phyloP scores from a whole-genome alignment of 305 asterid genomes.

The Andrographis paniculata region DNA sequence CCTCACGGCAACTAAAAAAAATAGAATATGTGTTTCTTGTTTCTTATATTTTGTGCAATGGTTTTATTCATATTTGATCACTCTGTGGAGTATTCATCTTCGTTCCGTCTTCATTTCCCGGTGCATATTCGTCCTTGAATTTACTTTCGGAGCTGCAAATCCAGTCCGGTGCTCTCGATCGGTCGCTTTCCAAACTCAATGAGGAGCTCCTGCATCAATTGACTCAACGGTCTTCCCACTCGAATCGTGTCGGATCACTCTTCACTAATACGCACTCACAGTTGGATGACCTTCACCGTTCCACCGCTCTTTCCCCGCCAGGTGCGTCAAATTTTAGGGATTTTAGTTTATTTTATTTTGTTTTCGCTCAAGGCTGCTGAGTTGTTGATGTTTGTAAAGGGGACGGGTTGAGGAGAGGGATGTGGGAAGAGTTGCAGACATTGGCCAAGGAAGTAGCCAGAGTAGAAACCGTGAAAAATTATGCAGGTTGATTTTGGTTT shows the following conservation, averaged over 20 bases:
- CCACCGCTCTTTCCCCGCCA: conserved; percentile 35
- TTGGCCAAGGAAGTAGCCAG: conserved; percentile 96
- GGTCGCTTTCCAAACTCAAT: conserved; percentile 43
- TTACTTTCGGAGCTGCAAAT: conserved; percentile 56
- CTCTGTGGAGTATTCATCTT: too few species aligned
- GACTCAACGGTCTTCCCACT: conserved; percentile 44
- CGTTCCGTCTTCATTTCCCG: too few species aligned
- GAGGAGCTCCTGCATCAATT: conserved; percentile 35
- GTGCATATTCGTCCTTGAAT: too few species aligned
- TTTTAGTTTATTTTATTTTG: conserved; percentile 3
- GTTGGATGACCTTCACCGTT: conserved; percentile 43
- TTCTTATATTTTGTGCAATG: too few species aligned
- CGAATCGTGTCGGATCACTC: conserved; percentile 38
- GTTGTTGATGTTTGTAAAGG: conserved; percentile 22
- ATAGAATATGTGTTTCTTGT: too few species aligned
- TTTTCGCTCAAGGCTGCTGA: conserved; percentile 1
- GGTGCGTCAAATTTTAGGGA: conserved; percentile 17
- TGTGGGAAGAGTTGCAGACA: conserved; percentile 78
- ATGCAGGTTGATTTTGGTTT: conserved; percentile 47
- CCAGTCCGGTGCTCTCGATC: conserved; percentile 54
- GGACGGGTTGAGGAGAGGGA: conserved; percentile 48
- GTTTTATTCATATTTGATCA: too few species aligned
- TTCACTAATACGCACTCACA: conserved; percentile 34
- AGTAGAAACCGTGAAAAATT: conserved; percentile 77
- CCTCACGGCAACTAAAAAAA: too few species aligned